Conservation (phyloP, 331 rosid genomes). For the Malus hybrid region DNA sequence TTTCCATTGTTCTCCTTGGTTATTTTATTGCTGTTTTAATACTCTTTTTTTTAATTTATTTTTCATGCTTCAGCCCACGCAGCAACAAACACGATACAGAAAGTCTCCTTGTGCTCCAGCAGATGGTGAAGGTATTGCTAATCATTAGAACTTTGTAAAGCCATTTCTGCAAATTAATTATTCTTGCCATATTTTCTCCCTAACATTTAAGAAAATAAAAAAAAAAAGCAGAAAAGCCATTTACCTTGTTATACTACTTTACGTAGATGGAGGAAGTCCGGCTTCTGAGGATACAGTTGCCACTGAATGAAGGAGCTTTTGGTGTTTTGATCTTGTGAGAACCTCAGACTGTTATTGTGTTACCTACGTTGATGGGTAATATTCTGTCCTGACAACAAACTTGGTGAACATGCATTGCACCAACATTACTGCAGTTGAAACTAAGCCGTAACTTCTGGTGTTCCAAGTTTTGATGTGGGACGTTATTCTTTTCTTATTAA, state of each 20-base stretch:
- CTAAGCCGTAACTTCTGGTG: background rate
- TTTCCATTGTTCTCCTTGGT: background rate
- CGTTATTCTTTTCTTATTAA: background rate
- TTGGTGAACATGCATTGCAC: conserved; percentile 1
- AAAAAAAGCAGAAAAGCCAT: background rate
- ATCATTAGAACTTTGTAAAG: background rate
- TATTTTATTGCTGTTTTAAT: background rate
- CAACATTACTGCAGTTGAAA: background rate
- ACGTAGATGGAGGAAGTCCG: conserved; percentile 54
- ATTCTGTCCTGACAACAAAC: conserved; percentile 4
- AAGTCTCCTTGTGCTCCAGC: conserved; percentile 82
- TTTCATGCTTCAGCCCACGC: conserved; percentile 51
- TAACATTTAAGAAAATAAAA: background rate
- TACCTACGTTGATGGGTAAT: conserved; percentile 18
- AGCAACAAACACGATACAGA: conserved; percentile 83
- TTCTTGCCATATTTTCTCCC: background rate
- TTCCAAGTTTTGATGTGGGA: conserved; percentile 6
- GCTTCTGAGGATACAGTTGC: conserved; percentile 45
- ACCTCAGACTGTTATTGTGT: conserved; percentile 26
- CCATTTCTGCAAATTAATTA: background rate
- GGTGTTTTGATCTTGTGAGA: conserved; percentile 25
- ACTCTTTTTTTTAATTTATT: background rate
- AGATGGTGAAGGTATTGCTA: conserved; percentile 55
- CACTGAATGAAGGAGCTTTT: conserved; percentile 38
- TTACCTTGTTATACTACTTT: background rate